Percentiles rank a stretch among this genome's conserved stretches.
Conservation (phyloP, 225 moss, liverwort and hornwort genomes). For the Sphagnum tenellum region DNA sequence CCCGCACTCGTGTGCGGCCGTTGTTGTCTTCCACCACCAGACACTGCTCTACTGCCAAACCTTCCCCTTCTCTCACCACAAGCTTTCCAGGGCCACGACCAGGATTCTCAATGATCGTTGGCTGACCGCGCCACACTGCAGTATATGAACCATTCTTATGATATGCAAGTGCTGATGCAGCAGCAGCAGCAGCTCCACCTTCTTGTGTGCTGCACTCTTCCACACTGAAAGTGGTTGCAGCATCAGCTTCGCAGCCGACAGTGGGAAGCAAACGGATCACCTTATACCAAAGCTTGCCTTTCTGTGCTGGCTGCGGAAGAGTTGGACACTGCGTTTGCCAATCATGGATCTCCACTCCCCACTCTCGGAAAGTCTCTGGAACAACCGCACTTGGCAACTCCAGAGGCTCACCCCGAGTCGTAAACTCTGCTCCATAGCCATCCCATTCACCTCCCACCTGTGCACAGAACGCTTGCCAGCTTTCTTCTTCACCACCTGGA, state of each 20-base stretch:
- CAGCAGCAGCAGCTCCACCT: not conserved
- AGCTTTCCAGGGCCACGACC: conserved; percentile 49
- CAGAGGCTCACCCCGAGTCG: conserved; percentile 52
- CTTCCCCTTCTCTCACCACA: conserved; percentile 44
- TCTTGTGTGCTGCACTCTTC: conserved; percentile 29
- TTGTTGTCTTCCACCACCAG: conserved; percentile 20
- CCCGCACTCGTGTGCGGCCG: conserved; percentile 44
- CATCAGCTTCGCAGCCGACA: conserved; percentile 92
- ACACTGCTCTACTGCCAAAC: conserved; percentile 90
- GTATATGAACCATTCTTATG: conserved; percentile 72
- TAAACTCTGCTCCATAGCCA: conserved; percentile 73
- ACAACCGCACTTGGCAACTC: conserved; percentile 58
- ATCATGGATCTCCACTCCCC: conserved; percentile 55
- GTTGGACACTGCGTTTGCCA: conserved; percentile 92
- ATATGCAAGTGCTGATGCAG: conserved; percentile 39
- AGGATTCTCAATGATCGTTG: conserved; percentile 30
- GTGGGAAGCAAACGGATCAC: conserved; percentile 62
- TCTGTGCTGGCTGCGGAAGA: conserved; percentile 29
- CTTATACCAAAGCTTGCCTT: conserved; percentile 43
- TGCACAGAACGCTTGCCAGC: conserved; percentile 53
- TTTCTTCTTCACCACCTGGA: not conserved
- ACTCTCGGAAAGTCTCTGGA: conserved; percentile 67
- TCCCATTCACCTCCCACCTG: conserved; percentile 83
- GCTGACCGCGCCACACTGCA: conserved; percentile 68
- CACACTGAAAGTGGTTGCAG: conserved; percentile 50